A percentile compares a stretch with the other conserved stretches of the same genome.
phyloP scores from a whole-genome alignment of 345 rosid species.

The Lepidium sativum region DNA sequence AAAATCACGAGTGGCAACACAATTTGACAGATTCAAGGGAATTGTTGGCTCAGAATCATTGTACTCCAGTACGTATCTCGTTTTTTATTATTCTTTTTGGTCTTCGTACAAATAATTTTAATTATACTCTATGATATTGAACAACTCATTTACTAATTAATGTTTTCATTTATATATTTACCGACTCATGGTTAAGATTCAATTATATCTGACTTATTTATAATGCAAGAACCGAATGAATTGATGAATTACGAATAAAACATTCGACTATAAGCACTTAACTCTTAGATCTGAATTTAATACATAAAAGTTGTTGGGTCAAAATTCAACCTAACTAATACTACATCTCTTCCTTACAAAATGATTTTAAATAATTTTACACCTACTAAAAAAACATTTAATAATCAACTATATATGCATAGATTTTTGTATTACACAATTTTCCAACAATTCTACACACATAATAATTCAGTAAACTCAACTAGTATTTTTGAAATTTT shows the following conservation, averaged over 20 bases:
- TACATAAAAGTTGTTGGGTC: neutral
- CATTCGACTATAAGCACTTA: neutral
- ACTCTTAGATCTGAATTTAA: neutral
- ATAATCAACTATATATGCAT: no score
- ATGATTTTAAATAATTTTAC: no score
- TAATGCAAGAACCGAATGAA: neutral
- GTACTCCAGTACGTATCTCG: neutral
- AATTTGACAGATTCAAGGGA: slow-evolving; percentile 21
- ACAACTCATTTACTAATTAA: neutral
- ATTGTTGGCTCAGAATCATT: slow-evolving; percentile 19
- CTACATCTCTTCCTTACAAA: no score
- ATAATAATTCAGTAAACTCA: no score
- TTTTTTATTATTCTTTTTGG: neutral
- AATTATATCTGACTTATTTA: neutral
- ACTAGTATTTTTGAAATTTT: no score
- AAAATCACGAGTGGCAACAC: slow-evolving; percentile 27
- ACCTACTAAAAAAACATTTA: no score
- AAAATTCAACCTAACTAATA: slow-evolving; percentile 1
- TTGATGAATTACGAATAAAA: neutral
- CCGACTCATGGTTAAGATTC: neutral
- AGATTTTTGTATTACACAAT: no score
- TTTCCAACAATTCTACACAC: no score
- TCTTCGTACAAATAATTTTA: neutral
- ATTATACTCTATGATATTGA: no score
- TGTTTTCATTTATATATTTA: neutral